A percentile compares a stretch with the other conserved stretches of the same genome.
Evolutionary conservation across 495 filamentous ascomycete genomes (phyloP).

Genomic region (Xylaria scruposa): DNA sequence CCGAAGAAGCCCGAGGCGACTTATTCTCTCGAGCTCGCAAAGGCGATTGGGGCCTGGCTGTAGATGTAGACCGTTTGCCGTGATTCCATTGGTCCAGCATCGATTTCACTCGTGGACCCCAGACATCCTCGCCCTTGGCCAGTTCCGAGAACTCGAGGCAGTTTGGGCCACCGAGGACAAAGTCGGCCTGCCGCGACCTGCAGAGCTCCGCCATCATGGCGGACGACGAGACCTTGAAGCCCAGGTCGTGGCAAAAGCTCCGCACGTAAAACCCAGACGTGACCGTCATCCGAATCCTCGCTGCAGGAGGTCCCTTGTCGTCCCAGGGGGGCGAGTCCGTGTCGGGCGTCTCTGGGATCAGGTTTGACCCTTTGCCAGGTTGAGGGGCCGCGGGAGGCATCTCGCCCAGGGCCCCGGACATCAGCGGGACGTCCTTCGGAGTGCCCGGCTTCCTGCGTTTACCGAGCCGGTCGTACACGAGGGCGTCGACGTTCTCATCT

Average conservation of each 20-base stretch:
- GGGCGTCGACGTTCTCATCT: slow-evolving; percentile 50
- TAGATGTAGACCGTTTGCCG: slow-evolving; percentile 20
- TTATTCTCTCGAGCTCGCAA: slow-evolving; percentile 27
- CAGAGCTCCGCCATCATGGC: slow-evolving; percentile 87
- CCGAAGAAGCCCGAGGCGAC: background rate
- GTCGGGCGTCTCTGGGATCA: slow-evolving; percentile 42
- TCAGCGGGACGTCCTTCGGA: slow-evolving; percentile 45
- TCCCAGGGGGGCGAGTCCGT: slow-evolving; percentile 48
- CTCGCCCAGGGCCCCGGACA: slow-evolving; percentile 59
- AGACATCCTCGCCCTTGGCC: slow-evolving; percentile 76
- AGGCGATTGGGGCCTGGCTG: slow-evolving; percentile 24
- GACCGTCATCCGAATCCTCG: slow-evolving; percentile 86
- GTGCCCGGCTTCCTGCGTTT: slow-evolving; percentile 40
- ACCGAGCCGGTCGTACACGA: slow-evolving; percentile 49
- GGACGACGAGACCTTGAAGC: slow-evolving; percentile 78
- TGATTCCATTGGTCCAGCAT: slow-evolving; percentile 67
- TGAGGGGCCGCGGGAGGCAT: slow-evolving; percentile 41
- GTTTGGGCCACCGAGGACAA: slow-evolving; percentile 67
- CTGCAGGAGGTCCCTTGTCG: slow-evolving; percentile 69
- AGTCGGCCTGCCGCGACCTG: slow-evolving; percentile 81
- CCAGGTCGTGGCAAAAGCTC: slow-evolving; percentile 89
- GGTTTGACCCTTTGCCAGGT: slow-evolving; percentile 43
- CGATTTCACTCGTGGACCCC: slow-evolving; percentile 75
- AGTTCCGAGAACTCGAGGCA: slow-evolving; percentile 86
- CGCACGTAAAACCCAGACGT: slow-evolving; percentile 98